These are phyloP conservation scores for Dysphania ambrosioides DNA, from an alignment of 148 eudicot genomes.

Conservation along the genomic window DNA sequence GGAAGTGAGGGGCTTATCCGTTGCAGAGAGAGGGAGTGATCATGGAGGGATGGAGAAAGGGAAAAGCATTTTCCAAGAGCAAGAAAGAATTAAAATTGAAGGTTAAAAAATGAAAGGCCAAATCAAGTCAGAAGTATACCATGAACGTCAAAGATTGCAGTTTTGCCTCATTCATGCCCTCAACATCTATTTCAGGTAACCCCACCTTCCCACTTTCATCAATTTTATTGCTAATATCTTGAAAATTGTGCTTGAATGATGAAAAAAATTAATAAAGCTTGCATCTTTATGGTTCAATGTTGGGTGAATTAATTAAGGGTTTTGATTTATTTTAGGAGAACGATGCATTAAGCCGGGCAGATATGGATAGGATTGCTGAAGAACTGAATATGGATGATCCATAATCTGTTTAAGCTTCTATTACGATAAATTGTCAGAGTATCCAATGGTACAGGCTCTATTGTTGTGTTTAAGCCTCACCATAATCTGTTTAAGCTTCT, in stretches of 20 bases:
- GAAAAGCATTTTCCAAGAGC: no score
- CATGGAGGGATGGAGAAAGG: no score
- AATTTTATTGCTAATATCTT: neutral
- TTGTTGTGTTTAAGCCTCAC: constrained; percentile 74
- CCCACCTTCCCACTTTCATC: neutral
- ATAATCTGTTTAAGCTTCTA: constrained; percentile 45
- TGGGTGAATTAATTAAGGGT: constrained; percentile 12
- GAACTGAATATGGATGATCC: constrained; percentile 65
- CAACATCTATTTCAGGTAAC: constrained; percentile 91
- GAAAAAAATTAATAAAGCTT: neutral
- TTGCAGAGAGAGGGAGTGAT: neutral
- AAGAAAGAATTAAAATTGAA: neutral
- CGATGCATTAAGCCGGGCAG: constrained; percentile 55
- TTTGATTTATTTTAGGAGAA: constrained; percentile 52
- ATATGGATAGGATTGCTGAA: constrained; percentile 63
- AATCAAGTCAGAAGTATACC: constrained; percentile 44
- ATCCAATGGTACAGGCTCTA: constrained; percentile 71
- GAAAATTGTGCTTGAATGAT: no score
- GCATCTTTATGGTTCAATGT: neutral
- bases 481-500: constrained; percentile 51
- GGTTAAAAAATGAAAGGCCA: constrained; percentile 30
- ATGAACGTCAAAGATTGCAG: constrained; percentile 81
- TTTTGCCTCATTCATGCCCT: constrained; percentile 88
- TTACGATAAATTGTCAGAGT: neutral
- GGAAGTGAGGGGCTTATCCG: constrained; percentile 2